phyloP scores from a whole-genome alignment of 140 eudicot genomes.

The Flaveria floridana region DNA sequence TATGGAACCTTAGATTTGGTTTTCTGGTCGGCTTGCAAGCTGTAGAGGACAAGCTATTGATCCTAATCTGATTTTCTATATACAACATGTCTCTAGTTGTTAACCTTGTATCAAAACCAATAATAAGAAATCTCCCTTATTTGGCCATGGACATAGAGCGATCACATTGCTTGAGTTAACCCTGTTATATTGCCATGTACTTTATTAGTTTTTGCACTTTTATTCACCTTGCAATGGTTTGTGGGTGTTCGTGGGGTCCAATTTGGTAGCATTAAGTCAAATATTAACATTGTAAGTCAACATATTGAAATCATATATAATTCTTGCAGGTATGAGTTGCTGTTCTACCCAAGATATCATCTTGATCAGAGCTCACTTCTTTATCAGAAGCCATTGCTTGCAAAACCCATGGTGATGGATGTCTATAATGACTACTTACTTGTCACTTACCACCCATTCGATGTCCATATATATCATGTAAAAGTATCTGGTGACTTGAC shows the following conservation, averaged over 20 bases:
- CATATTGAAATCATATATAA: not conserved
- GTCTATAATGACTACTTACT: conserved; percentile 90
- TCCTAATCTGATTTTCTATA: not conserved
- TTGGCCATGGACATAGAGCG: not conserved
- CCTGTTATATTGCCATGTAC: not conserved
- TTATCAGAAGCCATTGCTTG: conserved; percentile 71
- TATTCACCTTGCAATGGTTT: not conserved
- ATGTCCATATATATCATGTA: conserved; percentile 85
- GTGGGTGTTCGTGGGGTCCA: not conserved
- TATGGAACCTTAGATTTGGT: not conserved
- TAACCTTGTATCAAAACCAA: conserved; percentile 3
- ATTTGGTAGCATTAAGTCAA: not conserved
- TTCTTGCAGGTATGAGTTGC: conserved; percentile 82
- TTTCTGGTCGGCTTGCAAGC: not conserved
- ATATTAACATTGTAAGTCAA: not conserved
- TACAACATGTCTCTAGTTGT: not conserved
- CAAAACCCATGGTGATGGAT: conserved; percentile 94
- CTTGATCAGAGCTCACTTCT: conserved; percentile 92
- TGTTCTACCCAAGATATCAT: conserved; percentile 96
- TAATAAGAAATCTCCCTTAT: not conserved
- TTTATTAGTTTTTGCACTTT: not conserved
- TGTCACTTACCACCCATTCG: conserved; percentile 92
- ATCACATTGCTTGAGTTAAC: not conserved
- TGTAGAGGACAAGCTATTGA: not conserved
- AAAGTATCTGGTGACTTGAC: conserved; percentile 79